Evolutionary conservation across 2,329 filamentous ascomycete genomes (phyloP).

Genomic region (Aureobasidium leucospermi): DNA sequence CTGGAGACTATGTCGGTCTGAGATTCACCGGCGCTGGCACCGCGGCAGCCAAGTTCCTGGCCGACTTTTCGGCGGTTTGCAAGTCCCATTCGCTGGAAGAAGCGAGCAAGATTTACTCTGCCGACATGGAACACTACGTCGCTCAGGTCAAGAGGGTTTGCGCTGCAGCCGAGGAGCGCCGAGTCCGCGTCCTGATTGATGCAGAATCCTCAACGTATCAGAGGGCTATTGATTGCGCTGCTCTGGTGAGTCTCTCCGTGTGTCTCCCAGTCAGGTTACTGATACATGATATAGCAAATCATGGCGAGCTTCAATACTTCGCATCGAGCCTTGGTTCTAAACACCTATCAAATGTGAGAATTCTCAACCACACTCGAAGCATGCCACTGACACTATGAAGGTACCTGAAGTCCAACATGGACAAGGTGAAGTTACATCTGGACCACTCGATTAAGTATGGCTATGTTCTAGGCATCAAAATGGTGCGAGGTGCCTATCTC

Average conservation of each 20-base stretch:
- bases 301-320: slow-evolving; percentile 1
- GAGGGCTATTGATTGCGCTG: neutral
- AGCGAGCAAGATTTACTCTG: neutral
- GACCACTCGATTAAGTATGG: neutral
- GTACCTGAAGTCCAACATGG: neutral
- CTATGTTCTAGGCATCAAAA: neutral
- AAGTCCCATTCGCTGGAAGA: neutral
- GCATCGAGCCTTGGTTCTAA: neutral
- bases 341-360: neutral
- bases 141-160: neutral
- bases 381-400: neutral
- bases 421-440: neutral
- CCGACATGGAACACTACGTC: neutral
- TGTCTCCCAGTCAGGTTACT: neutral
- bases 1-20: neutral
- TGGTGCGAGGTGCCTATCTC: slow-evolving; percentile 3
- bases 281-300: neutral
- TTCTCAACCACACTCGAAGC: neutral
- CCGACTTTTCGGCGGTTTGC: neutral
- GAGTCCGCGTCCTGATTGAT: slow-evolving; percentile 2
- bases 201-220: neutral
- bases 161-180: neutral
- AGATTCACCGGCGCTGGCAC: neutral
- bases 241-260: neutral
- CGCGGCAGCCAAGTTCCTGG: neutral